A percentile compares a stretch with the other conserved stretches of the same genome.
Conservation (phyloP, 2,329 filamentous ascomycete species). For the Talaromyces verruculosus region DNA sequence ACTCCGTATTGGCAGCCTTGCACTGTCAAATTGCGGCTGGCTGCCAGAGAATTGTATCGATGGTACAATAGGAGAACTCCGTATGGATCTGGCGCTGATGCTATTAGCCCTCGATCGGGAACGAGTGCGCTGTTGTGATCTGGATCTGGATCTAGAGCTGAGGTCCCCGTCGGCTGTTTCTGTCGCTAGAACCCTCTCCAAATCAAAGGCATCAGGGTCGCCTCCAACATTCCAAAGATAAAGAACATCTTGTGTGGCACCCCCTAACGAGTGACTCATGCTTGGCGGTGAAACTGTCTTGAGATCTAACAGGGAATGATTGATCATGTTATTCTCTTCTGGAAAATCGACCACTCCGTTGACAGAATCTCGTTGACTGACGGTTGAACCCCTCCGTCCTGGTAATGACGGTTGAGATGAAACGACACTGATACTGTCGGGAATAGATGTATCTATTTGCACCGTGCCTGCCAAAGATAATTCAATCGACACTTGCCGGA, state of each 20-base stretch:
- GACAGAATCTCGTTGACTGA: neutral
- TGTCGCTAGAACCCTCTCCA: slow-evolving; percentile 30
- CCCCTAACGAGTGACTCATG: neutral
- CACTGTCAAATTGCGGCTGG: slow-evolving; percentile 31
- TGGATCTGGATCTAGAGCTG: slow-evolving; percentile 22
- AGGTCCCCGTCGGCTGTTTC: slow-evolving; percentile 26
- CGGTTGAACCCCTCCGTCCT: neutral
- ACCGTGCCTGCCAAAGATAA: slow-evolving; percentile 38
- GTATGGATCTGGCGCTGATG: slow-evolving; percentile 24
- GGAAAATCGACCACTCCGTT: neutral
- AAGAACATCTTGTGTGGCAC: slow-evolving; percentile 29
- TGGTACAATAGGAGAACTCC: slow-evolving; percentile 30
- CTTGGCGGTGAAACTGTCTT: slow-evolving; percentile 4
- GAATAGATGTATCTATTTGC: slow-evolving; percentile 23
- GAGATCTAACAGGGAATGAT: slow-evolving; percentile 12
- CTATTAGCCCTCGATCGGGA: slow-evolving; percentile 25
- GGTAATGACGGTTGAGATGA: slow-evolving; percentile 9
- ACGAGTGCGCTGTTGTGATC: slow-evolving; percentile 26
- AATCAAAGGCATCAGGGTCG: slow-evolving; percentile 37
- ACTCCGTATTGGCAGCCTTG: slow-evolving; percentile 20
- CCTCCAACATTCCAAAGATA: slow-evolving; percentile 38
- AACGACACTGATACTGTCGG: neutral
- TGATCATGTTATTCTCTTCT: neutral
- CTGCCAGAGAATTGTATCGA: slow-evolving; percentile 34
- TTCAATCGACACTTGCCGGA: slow-evolving; percentile 39